Evolutionary conservation across 352 stramenopile genomes (phyloP), one percentile per base, ranked within the genome.

Genomic region (Phytophthora ramorum): DNA sequence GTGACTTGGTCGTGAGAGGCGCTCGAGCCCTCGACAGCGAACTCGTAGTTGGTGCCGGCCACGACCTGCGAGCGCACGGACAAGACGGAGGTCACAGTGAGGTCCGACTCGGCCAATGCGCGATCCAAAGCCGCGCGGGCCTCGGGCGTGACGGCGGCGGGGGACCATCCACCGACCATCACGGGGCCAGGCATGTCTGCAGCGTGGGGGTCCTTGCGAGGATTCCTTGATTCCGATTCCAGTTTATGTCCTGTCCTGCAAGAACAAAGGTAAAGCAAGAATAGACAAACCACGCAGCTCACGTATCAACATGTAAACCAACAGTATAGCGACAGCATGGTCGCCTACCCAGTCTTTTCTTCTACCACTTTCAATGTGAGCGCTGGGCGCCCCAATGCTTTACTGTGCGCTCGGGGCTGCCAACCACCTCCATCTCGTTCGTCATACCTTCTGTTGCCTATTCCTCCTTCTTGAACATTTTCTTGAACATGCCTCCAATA

Each of bases 391-490:
- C 32, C 34, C 24, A 43, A 41, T 16, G 34, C 19, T 37, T 26
- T 9, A n/a, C 34, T 38, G 8, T 38, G 34, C 34, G 34, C 53
- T 7, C 5, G n/a, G 10, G 22, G 44, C 34, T 52, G 47, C 30
- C 14, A 41, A 47, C 26, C 17, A 17, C 34, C 41, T 19, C 10
- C 16, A 43, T 55, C 51, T 55, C 20, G 63, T 45, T 63, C 28
- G 28, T 58, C 63, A 60, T 58, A 37, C 28, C n/a, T 44, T 43
- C 20, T 37, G 28, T n/a, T 55, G 34, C 41, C 41, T 78, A 67
- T 64, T 87, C 80, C 28, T 93, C 83, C 68, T 93, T 93, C 78
- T 93, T 95, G 80, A 95, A 95, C 84, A 95, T 95, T 63, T 95
- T 95, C 75, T 95, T 95, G 73, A 95, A 91, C 81, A 93, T 92